These are phyloP conservation scores for Abortiporus biennis DNA, from an alignment of 1,284 basidiomycete species.

Conservation along the genomic window DNA sequence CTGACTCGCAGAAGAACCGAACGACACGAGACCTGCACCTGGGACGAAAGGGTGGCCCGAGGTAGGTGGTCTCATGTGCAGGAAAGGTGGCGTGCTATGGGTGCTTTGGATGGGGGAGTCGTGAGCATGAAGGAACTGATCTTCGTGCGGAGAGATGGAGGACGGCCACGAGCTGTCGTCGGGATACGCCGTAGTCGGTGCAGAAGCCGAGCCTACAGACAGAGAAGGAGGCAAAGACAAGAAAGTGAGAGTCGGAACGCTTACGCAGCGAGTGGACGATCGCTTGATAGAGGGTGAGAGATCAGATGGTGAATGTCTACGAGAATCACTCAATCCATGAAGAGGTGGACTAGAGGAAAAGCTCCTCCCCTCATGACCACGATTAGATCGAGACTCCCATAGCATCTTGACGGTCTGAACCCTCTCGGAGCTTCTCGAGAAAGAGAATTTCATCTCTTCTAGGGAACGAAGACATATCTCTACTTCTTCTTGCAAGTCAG, in stretches of 20 bases:
- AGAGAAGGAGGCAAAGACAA: constrained; percentile 12
- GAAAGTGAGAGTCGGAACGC: constrained; percentile 24
- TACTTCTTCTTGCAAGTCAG: constrained; percentile 62
- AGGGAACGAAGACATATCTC: constrained; percentile 67
- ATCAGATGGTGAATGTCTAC: constrained; percentile 13
- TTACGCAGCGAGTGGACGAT: constrained; percentile 22
- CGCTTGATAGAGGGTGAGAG: constrained; percentile 20
- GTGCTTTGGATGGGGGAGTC: too few relatives aligned
- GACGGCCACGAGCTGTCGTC: constrained; percentile 28
- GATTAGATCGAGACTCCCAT: constrained; percentile 41
- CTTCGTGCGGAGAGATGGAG: constrained; percentile 13
- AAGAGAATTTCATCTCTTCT: constrained; percentile 75
- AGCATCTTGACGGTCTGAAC: constrained; percentile 55
- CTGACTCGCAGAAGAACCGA: too few relatives aligned
- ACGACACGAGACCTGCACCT: too few relatives aligned
- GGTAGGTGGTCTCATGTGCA: too few relatives aligned
- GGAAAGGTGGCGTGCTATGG: too few relatives aligned
- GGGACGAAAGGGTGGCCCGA: too few relatives aligned
- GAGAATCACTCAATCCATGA: constrained; percentile 16
- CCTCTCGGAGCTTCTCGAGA: constrained; percentile 67
- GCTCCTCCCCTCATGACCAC: constrained; percentile 14
- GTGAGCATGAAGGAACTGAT: neutral
- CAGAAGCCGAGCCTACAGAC: constrained; percentile 19
- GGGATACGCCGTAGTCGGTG: constrained; percentile 28
- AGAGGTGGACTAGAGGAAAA: constrained; percentile 18